These are phyloP conservation scores for Xylaria sp. DNA, from an alignment of 2,329 filamentous ascomycete genomes.

Conservation along the genomic window DNA sequence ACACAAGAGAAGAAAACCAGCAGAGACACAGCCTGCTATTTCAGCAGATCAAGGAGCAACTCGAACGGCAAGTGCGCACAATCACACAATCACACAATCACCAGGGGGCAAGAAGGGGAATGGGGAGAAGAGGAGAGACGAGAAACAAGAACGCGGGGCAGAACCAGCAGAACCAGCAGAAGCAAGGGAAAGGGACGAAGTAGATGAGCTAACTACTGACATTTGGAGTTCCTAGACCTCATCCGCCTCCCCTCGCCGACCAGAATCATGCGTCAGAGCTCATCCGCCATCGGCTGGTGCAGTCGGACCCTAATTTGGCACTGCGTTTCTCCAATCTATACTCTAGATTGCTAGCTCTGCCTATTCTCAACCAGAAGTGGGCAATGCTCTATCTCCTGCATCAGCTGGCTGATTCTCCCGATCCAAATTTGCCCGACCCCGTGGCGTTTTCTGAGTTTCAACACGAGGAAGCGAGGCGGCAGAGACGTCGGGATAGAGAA, in stretches of 20 bases:
- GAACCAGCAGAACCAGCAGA: neutral
- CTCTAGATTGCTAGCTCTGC: conserved; percentile 84
- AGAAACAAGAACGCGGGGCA: neutral
- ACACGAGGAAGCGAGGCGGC: conserved; percentile 35
- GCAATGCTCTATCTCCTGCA: conserved; percentile 91
- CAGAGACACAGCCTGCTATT: conserved; percentile 70
- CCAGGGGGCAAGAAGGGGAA: neutral
- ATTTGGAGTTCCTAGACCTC: conserved; percentile 44
- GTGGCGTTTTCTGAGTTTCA: conserved; percentile 41
- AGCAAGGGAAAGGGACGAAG: neutral
- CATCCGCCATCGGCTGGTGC: conserved; percentile 86
- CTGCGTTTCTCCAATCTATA: conserved; percentile 90
- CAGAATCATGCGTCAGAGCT: conserved; percentile 92
- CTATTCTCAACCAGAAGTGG: conserved; percentile 95
- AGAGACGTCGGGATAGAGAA: conserved; percentile 26
- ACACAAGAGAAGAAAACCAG: conserved; percentile 71
- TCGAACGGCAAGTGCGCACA: conserved; percentile 53
- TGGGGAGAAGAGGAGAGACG: neutral
- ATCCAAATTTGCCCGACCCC: conserved; percentile 56
- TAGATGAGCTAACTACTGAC: conserved; percentile 16
- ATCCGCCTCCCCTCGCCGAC: conserved; percentile 66
- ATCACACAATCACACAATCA: conserved; percentile 1
- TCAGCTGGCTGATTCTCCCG: conserved; percentile 74
- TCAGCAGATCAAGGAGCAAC: conserved; percentile 55
- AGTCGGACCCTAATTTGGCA: conserved; percentile 78